Percentiles rank a stretch among this genome's conserved stretches.
Conservation (phyloP, 306 rosid species). For the Cercis canadensis region DNA sequence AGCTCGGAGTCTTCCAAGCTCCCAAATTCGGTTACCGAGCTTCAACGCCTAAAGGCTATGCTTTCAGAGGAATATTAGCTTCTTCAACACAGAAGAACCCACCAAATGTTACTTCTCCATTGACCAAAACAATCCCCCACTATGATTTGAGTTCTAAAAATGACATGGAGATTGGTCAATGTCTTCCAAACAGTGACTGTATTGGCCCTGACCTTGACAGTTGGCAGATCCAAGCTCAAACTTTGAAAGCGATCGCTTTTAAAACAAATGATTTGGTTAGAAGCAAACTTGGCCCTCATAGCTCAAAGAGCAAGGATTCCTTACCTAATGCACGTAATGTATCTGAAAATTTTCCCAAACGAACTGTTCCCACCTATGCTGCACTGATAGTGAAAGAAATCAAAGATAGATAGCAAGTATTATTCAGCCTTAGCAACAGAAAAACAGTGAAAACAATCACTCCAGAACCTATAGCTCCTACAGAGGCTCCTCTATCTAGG, state of each 20-base stretch:
- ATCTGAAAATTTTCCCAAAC: constrained; percentile 43
- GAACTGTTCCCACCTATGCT: constrained; percentile 22
- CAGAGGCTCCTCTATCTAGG: too few species aligned
- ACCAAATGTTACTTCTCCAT: constrained; percentile 15
- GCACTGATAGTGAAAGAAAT: too few species aligned
- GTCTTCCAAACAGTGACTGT: constrained; percentile 21
- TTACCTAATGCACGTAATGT: constrained; percentile 46
- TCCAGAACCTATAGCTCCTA: too few species aligned
- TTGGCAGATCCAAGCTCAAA: constrained; percentile 42
- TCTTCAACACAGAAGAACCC: constrained; percentile 11
- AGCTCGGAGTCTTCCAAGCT: constrained; percentile 23
- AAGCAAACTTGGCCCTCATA: constrained; percentile 28
- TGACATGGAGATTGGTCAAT: constrained; percentile 26
- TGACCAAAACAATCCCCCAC: constrained; percentile 3
- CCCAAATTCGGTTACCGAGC: constrained; percentile 31
- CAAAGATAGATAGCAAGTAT: too few species aligned
- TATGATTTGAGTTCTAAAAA: constrained; percentile 15
- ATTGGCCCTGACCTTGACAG: background rate
- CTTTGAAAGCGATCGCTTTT: constrained; percentile 41
- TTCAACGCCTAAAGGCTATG: constrained; percentile 12
- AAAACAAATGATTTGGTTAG: constrained; percentile 28
- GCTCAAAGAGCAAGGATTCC: constrained; percentile 21
- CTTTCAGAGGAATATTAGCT: too few species aligned
- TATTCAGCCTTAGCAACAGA: too few species aligned
- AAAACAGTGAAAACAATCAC: too few species aligned